A percentile compares a stretch with the other conserved stretches of the same genome.
Conservation (phyloP, 169 alveolate genomes). For the Plasmodium cynomolgi region DNA sequence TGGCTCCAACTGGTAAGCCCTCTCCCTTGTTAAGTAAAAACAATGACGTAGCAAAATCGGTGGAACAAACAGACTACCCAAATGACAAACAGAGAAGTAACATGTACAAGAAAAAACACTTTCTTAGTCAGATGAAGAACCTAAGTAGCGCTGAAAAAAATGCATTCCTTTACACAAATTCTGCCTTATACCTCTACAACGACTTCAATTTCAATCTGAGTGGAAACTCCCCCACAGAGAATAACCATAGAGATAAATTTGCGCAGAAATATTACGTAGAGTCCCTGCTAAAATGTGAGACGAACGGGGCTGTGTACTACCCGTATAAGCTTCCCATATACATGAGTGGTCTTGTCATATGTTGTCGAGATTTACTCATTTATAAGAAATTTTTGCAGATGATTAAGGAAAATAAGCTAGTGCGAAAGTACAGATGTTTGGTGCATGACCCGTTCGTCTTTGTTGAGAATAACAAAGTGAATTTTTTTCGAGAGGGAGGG, state of each 20-base stretch:
- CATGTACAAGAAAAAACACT: neutral
- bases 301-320: constrained; percentile 1
- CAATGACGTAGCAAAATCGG: neutral
- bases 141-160: constrained; percentile 55
- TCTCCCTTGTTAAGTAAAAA: neutral
- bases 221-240: neutral
- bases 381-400: constrained; percentile 52
- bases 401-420: constrained; percentile 62
- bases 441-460: constrained; percentile 31
- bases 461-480: constrained; percentile 1
- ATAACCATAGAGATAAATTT: neutral
- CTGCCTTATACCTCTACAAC: constrained; percentile 21
- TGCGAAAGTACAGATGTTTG: constrained; percentile 70
- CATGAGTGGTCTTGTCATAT: constrained; percentile 71
- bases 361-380: constrained; percentile 44
- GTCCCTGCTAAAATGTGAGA: constrained; percentile 31
- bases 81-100: neutral
- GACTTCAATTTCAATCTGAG: constrained; percentile 6
- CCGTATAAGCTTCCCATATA: constrained; percentile 73
- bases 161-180: constrained; percentile 33
- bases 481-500: neutral
- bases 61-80: neutral
- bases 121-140: constrained; percentile 1
- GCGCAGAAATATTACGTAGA: constrained; percentile 54
- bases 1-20: neutral